Evolutionary conservation across 306 rosid genomes (phyloP), one percentile per base, ranked within the genome.

Genomic region (Quillaja saponaria): DNA sequence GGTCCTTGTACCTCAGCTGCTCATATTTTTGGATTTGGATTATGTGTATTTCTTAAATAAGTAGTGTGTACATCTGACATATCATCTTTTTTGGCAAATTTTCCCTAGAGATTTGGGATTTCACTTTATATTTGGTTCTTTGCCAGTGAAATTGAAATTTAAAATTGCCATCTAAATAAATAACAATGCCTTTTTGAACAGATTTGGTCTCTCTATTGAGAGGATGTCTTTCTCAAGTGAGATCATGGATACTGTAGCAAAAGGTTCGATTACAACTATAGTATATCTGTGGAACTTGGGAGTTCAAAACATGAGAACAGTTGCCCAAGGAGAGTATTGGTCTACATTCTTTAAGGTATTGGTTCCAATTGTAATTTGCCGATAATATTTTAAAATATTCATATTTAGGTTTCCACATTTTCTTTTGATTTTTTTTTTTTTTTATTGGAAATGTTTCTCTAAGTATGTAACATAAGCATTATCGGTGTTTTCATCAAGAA

Each of bases 301-400:
- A 42, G 61, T 85, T 64, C 69, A 51, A 21, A 70, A 71, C 33
- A 67, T 82, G 45, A 75, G 49, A 34, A 58, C 74, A 53, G 55
- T 87, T 74, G 91, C 83, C 44, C 82, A 72, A 25, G 96, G 97
- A 44, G 81, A 76, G 10, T 84, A 82, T 63, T 91, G 95, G 95
- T 64, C 72, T 40, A 54, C 53, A 54, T 85, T 91, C 80, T 76
- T 87, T 17, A 83, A 85, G 97, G 97, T 87, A 87, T 48, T 6
- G 20, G 31, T 5, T 35, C 17, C 14, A 37, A 42, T 48, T 25
- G 25, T 38, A 60, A 52, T 51, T 48, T 44, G 39, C 57, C 19
- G 4, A 1, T 2, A 25, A 25, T 55, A 19, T 28, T 64, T 61
- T 55, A 20, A 34, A 58, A 49, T 39, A 53, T 40, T 44, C 44